phyloP scores from a whole-genome alignment of 148 eudicot species.

The Fallopia convolvulus region DNA sequence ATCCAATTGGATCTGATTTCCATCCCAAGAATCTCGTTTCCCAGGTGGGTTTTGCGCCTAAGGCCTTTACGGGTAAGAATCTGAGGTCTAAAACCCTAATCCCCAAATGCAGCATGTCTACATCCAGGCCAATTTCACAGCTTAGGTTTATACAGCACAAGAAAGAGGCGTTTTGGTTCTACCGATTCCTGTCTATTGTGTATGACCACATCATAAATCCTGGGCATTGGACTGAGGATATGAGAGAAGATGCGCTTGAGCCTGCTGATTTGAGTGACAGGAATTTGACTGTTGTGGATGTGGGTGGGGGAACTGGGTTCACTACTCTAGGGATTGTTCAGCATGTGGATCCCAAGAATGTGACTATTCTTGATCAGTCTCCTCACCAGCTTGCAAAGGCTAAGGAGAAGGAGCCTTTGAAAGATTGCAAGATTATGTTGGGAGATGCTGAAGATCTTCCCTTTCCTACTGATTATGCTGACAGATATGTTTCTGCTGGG shows the following conservation, averaged over 20 bases:
- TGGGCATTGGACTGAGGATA: conserved; percentile 46
- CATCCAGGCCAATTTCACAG: conserved; percentile 74
- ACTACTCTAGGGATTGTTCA: conserved; percentile 76
- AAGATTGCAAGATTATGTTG: conserved; percentile 74
- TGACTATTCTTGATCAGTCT: conserved; percentile 85
- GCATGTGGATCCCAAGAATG: conserved; percentile 87
- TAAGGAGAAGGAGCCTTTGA: conserved; percentile 69
- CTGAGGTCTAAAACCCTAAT: conserved; percentile 22
- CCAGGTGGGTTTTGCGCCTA: conserved; percentile 23
- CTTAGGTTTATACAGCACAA: conserved; percentile 93
- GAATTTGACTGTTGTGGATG: conserved; percentile 16
- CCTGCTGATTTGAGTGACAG: conserved; percentile 47
- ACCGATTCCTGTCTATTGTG: conserved; percentile 41
- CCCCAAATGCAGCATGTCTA: conserved; percentile 54
- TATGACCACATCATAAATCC: conserved; percentile 7
- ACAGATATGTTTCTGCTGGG: conserved; percentile 91
- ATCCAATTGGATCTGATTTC: conserved; percentile 36
- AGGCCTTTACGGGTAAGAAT: conserved; percentile 1
- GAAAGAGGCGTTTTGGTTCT: conserved; percentile 91
- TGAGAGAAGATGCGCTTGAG: conserved; percentile 38
- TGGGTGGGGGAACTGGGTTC: conserved; percentile 94
- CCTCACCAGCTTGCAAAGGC: conserved; percentile 95
- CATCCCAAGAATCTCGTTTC: conserved; percentile 24
- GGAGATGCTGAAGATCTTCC: conserved; percentile 98
- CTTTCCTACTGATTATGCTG: conserved; percentile 79